Evolutionary conservation across 2,329 filamentous ascomycete species (phyloP), one percentile per base, ranked within the genome.

Genomic region (Microcyclospora pomicola): DNA sequence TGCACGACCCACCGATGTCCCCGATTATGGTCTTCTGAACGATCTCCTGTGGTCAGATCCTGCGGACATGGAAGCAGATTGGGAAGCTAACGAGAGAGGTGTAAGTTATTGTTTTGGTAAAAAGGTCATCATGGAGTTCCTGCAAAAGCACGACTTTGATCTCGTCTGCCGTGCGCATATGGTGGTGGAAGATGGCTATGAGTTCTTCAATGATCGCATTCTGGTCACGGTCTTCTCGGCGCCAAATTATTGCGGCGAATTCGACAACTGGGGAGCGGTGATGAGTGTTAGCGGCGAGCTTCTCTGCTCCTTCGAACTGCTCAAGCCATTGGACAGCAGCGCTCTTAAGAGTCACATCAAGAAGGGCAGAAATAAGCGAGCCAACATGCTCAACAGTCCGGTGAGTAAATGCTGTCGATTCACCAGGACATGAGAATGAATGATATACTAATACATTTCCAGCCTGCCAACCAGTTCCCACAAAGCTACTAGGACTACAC

Each of bases 31-130:
- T 10, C 65, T 98, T 38, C 69, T 98, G 40, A 96, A 96, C 58
- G 91, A 98, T 57, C 68, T 98, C 19, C 68, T 98, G 13, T 98
- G 91, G 91, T 93, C 87, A 45, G 91, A 98, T 58, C 91, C 91
- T 0, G 91, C 88, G 39, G 91, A 98, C 47, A 95, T 96, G 84
- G 87, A 95, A 45, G 48, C 55, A 30, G 91, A 96, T 52, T 98
- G 91, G 91, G 88, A 96, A 58, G 84, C 86, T 13, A 98, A 96
- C 47, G 91, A 98, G 60, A 71, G 91, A 56, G 91, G 91, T 36
- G 91, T 98, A 35, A 95, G 87, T 58, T 98, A 96, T 59, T 96
- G 91, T 58, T 98, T 98, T 57, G 88, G 88, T 34, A 96, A 96
- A 63, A 91, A 92, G 55, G 88, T 98, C 47, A 96, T 98, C 45